A percentile compares a stretch with the other conserved stretches of the same genome.
Evolutionary conservation across 345 rosid genomes (phyloP).

Genomic region (Lumnitzera littorea): DNA sequence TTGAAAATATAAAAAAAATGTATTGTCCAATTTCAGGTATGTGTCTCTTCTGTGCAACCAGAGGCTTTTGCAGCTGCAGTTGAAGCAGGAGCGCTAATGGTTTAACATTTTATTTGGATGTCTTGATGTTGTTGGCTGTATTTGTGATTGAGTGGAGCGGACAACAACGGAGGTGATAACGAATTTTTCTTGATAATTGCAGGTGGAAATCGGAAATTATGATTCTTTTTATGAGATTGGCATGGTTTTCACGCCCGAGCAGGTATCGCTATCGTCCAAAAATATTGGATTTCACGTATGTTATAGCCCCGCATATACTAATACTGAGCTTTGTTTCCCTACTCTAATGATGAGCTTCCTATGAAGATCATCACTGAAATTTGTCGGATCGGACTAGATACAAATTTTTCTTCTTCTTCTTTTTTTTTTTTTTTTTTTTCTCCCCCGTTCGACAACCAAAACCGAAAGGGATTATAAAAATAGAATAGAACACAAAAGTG

Average conservation of each 20-base stretch:
- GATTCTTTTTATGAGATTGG: slow-evolving; percentile 52
- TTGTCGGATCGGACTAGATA: too few relatives aligned
- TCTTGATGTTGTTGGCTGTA: not conserved
- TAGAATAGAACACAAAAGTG: too few relatives aligned
- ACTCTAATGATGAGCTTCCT: too few relatives aligned
- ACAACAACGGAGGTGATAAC: too few relatives aligned
- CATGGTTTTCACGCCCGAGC: slow-evolving; percentile 37
- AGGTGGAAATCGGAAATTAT: slow-evolving; percentile 67
- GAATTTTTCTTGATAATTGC: slow-evolving; percentile 3
- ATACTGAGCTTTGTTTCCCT: too few relatives aligned
- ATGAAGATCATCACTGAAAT: too few relatives aligned
- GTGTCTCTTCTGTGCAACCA: slow-evolving; percentile 62
- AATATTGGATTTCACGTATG: too few relatives aligned
- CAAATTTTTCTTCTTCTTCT: too few relatives aligned
- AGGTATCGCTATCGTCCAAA: slow-evolving; percentile 32
- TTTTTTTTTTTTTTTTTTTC: too few relatives aligned
- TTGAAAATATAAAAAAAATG: too few relatives aligned
- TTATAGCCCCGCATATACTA: not conserved
- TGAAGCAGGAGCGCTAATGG: slow-evolving; percentile 59
- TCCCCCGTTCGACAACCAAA: too few relatives aligned
- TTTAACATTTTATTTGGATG: slow-evolving; percentile 6
- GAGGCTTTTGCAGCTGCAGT: slow-evolving; percentile 39
- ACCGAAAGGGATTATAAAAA: too few relatives aligned
- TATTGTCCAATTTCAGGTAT: slow-evolving; percentile 29
- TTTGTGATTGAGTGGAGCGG: not conserved